These are phyloP conservation scores for Aspergillus diversus DNA, from an alignment of 495 filamentous ascomycete species.

Conservation along the genomic window DNA sequence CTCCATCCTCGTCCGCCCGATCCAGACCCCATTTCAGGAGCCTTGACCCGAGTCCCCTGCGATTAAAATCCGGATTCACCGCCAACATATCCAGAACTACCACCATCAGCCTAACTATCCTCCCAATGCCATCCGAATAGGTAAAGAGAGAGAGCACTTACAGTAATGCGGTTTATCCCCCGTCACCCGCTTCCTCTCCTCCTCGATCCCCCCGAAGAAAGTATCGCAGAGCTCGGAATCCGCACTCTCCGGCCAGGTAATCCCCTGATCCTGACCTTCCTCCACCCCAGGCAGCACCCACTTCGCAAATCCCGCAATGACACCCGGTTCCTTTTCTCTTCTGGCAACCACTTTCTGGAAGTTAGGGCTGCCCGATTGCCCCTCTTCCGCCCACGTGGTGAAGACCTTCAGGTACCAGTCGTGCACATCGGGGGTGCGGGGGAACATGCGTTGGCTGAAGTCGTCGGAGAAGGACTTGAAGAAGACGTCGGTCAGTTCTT, in stretches of 20 bases:
- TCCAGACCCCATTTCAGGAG: conserved; percentile 18
- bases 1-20: conserved; percentile 12
- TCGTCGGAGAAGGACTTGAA: conserved; percentile 11
- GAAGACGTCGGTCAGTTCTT: conserved; percentile 9
- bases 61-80: conserved; percentile 13
- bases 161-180: conserved; percentile 18
- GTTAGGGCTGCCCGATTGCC: background rate
- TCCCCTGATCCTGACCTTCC: background rate
- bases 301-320: conserved; percentile 17
- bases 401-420: conserved; percentile 9
- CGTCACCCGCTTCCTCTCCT: conserved; percentile 5
- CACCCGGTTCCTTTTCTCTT: background rate
- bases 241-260: conserved; percentile 12
- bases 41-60: conserved; percentile 8
- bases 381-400: background rate
- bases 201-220: conserved; percentile 3
- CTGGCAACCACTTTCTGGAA: conserved; percentile 12
- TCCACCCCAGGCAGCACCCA: conserved; percentile 5
- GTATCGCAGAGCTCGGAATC: conserved; percentile 15
- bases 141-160: conserved; percentile 1
- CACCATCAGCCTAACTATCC: background rate
- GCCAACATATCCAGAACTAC: conserved; percentile 24
- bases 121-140: too few relatives aligned
- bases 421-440: conserved; percentile 10
- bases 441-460: conserved; percentile 19